Evolutionary conservation across 768 basidiomycete species (phyloP), one percentile per base, ranked within the genome.

Genomic region (Leccinellum albellum): DNA sequence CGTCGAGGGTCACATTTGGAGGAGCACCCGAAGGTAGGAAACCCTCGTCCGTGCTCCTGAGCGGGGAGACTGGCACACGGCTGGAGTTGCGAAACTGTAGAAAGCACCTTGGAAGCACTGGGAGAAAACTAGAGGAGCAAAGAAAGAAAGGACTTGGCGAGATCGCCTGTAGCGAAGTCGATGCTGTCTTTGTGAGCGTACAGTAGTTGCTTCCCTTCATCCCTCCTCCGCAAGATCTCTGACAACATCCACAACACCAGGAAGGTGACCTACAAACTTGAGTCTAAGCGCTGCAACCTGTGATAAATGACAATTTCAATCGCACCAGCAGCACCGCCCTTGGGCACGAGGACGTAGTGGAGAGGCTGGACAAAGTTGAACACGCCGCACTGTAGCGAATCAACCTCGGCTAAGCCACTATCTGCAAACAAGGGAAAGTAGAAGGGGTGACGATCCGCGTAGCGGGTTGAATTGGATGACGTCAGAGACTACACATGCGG

Each of bases 151-250:
- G 55, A 51, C 47, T 71, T 71, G 50, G 44, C 17, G 20, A 63
- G 47, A 50, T 73, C 64, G 8, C 32, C 64, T 32, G 58, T 48
- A 50, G 59, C 67, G 17, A 67, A 64, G 15, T 40, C 59, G 29
- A 69, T 53, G 10, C 47, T 53, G 57, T 60, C 58, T 35, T 31
- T 52, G 9, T 24, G 51, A 26, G 26, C 24, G 40, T 31, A 51
- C n/a, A 31, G 54, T n/a, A 26, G 50, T 20, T 54, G 51, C 20
- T 20, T 26, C 52, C 17, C 15, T 28, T 49, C 29, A 20, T 47
- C 52, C 46, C 3, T 26, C 26, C 35, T 46, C 40, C 51, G 61
- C 4, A 53, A 2, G 28, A 47, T 46, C 54, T 66, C 62, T 51
- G 53, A 56, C 21, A 66, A 47, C 28, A 54, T 44, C 57, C 61